Conservation (phyloP, 139 green algal species). For the Coelastrella sp. region DNA sequence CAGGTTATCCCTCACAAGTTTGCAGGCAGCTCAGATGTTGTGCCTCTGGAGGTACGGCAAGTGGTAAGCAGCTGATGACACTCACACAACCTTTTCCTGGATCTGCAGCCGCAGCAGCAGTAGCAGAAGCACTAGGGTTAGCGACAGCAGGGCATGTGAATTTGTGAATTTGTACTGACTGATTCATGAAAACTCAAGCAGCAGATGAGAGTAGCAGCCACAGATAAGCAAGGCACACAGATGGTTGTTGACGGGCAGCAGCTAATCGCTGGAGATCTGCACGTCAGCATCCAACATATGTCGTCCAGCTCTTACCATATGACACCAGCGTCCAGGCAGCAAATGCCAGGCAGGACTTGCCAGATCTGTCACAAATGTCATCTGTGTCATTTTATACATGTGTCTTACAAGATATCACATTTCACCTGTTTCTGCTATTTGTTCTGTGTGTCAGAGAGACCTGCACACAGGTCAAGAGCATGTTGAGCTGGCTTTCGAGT, state of each 20-base stretch:
- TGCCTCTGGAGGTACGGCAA: conserved; percentile 63
- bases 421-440: too few relatives aligned
- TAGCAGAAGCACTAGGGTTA: too few relatives aligned
- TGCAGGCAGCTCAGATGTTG: conserved; percentile 71
- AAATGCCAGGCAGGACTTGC: too few relatives aligned
- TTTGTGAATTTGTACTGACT: too few relatives aligned
- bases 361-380: too few relatives aligned
- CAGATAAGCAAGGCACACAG: background rate
- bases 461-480: conserved; percentile 47
- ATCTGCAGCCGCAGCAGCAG: background rate
- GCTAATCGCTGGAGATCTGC: too few relatives aligned
- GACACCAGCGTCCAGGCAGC: too few relatives aligned
- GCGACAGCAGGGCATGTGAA: too few relatives aligned
- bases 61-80: conserved; percentile 4
- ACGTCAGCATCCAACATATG: background rate
- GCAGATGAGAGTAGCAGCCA: background rate
- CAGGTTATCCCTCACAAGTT: conserved; percentile 77
- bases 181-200: too few relatives aligned
- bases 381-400: too few relatives aligned
- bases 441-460: conserved; percentile 47
- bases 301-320: too few relatives aligned
- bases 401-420: too few relatives aligned
- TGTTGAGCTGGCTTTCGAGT: conserved; percentile 81
- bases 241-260: background rate
- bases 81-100: background rate